These are phyloP conservation scores for Didymellaceae sp. DNA, from an alignment of 2,329 filamentous ascomycete genomes.

Conservation along the genomic window DNA sequence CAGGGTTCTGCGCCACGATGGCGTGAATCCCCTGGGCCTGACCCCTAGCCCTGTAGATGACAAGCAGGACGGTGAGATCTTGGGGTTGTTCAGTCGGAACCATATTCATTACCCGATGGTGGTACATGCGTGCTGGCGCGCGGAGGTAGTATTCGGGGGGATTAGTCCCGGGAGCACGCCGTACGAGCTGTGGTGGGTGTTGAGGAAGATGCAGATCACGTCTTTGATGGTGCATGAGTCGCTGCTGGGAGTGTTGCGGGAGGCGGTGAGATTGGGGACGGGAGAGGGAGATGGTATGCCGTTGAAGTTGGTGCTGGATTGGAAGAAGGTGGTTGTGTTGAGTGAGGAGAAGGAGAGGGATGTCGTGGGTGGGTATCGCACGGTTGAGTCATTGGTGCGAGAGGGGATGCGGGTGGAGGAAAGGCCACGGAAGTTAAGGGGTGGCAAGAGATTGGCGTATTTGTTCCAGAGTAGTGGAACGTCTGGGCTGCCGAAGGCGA, in stretches of 20 bases:
- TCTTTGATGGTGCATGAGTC: constrained; percentile 38
- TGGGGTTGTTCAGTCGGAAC: constrained; percentile 37
- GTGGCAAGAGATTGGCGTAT: constrained; percentile 37
- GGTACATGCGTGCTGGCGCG: constrained; percentile 39
- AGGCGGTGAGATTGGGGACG: constrained; percentile 34
- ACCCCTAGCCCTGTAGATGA: constrained; percentile 30
- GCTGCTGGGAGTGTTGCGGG: constrained; percentile 31
- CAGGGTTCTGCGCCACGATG: constrained; percentile 35
- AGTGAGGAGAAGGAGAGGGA: constrained; percentile 31
- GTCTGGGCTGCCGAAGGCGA: constrained; percentile 42
- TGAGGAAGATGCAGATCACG: constrained; percentile 42
- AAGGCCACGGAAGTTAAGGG: constrained; percentile 25
- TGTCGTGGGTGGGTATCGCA: constrained; percentile 26
- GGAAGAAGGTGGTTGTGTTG: constrained; percentile 34
- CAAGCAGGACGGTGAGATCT: constrained; percentile 37
- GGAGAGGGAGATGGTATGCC: constrained; percentile 31
- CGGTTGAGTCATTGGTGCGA: constrained; percentile 35
- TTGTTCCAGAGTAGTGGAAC: constrained; percentile 42
- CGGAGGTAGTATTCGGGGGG: constrained; percentile 40
- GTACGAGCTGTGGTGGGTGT: constrained; percentile 42
- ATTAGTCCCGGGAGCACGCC: constrained; percentile 42
- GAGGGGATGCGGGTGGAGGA: constrained; percentile 28
- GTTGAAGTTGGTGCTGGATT: constrained; percentile 31
- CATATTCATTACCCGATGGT: constrained; percentile 43
- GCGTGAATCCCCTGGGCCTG: constrained; percentile 34